Percentiles rank a stretch among this genome's conserved stretches.
Conservation (phyloP, 805 yeast species). For the Danielozyma ontarioensis region DNA sequence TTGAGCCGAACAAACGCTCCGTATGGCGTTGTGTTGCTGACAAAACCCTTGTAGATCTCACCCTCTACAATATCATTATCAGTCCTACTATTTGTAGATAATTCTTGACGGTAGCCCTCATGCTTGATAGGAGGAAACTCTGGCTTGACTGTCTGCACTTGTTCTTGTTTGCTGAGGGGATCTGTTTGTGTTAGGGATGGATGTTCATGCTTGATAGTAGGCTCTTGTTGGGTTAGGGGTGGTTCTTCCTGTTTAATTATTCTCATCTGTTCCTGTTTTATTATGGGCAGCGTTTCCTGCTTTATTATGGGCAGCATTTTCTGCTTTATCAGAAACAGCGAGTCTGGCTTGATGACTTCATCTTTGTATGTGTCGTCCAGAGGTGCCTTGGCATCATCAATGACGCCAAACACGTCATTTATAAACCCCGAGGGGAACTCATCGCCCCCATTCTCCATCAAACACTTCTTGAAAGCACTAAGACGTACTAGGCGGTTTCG, state of each 20-base stretch:
- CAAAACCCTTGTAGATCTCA: conserved; percentile 54
- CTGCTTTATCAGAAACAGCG: no score
- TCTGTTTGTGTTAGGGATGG: no score
- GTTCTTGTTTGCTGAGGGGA: neutral
- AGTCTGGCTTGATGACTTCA: conserved; percentile 1
- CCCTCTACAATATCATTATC: conserved; percentile 41
- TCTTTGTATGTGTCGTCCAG: conserved; percentile 1
- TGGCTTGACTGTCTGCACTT: neutral
- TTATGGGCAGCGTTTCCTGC: neutral
- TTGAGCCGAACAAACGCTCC: conserved; percentile 72
- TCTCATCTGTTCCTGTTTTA: conserved; percentile 7
- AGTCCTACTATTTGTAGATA: no score
- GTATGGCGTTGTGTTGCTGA: conserved; percentile 55
- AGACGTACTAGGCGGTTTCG: neutral
- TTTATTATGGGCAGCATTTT: neutral
- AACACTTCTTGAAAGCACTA: conserved; percentile 8
- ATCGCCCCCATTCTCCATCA: conserved; percentile 36
- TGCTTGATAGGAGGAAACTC: no score
- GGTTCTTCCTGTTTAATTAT: conserved; percentile 4
- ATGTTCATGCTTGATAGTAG: conserved; percentile 3
- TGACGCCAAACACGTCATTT: conserved; percentile 12
- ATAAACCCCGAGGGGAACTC: conserved; percentile 33
- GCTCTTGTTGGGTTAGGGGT: no score
- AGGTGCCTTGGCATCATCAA: conserved; percentile 2
- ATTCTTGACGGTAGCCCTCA: no score